These are phyloP conservation scores for Monosporozyma siamensis DNA, from an alignment of 805 yeast genomes.

Conservation along the genomic window DNA sequence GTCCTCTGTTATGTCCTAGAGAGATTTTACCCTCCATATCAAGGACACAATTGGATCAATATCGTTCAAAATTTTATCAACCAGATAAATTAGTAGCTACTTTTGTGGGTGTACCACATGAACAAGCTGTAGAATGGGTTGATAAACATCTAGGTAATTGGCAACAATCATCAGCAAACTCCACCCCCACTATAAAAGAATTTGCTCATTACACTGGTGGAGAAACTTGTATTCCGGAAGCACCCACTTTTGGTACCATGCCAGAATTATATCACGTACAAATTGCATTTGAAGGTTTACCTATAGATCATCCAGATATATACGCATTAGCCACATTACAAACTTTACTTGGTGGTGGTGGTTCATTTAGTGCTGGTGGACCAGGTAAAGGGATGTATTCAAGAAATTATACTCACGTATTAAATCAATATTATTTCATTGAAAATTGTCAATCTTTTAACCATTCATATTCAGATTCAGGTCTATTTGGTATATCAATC, in stretches of 20 bases:
- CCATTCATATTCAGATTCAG: conserved; percentile 83
- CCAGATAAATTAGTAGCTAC: conserved; percentile 82
- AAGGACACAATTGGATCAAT: conserved; percentile 44
- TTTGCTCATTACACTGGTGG: conserved; percentile 59
- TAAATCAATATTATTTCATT: conserved; percentile 83
- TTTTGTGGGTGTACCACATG: conserved; percentile 75
- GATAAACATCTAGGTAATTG: conserved; percentile 57
- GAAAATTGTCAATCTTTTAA: conserved; percentile 84
- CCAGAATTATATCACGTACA: conserved; percentile 81
- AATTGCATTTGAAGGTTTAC: conserved; percentile 79
- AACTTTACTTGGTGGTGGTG: conserved; percentile 90
- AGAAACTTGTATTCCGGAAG: conserved; percentile 43
- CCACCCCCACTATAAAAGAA: too few species aligned
- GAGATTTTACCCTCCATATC: conserved; percentile 53
- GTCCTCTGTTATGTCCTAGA: conserved; percentile 73
- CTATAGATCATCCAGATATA: conserved; percentile 75
- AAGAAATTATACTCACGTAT: conserved; percentile 79
- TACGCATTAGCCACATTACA: conserved; percentile 88
- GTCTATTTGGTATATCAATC: conserved; percentile 81
- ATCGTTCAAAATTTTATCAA: conserved; percentile 55
- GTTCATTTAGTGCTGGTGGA: conserved; percentile 96
- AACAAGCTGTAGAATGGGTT: conserved; percentile 55
- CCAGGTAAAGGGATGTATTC: conserved; percentile 99
- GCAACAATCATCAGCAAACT: conserved; percentile 23
- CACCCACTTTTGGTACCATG: conserved; percentile 49